phyloP scores from a whole-genome alignment of 2,329 filamentous ascomycete species.

The Raffaelea ambrosiae region DNA sequence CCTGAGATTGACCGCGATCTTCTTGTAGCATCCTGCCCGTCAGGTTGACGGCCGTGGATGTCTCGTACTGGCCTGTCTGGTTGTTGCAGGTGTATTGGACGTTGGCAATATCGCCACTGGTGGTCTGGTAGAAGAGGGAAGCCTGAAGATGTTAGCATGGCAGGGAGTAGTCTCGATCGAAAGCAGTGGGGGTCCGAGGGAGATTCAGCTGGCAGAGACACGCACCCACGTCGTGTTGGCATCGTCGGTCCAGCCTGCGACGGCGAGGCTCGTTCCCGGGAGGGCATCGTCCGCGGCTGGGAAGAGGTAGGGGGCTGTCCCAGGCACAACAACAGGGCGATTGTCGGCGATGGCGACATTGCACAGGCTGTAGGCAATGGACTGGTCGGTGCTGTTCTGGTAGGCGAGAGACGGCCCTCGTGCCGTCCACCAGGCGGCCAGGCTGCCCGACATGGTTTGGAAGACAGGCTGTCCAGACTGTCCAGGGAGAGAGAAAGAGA shows the following conservation, averaged over 20 bases:
- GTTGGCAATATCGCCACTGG: neutral
- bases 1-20: too few relatives aligned
- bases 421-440: constrained; percentile 4
- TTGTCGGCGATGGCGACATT: neutral
- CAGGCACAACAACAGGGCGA: neutral
- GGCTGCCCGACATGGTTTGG: constrained; percentile 6
- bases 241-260: neutral
- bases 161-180: neutral
- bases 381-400: neutral
- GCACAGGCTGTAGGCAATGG: constrained; percentile 7
- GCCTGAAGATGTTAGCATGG: neutral
- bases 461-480: too few relatives aligned
- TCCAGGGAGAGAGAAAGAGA: too few relatives aligned
- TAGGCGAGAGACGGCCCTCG: constrained; percentile 3
- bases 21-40: too few relatives aligned
- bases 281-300: neutral
- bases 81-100: constrained; percentile 1
- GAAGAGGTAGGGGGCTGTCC: neutral
- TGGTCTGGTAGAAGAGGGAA: constrained; percentile 3
- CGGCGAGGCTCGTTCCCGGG: neutral
- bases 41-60: neutral
- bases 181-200: too few relatives aligned
- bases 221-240: neutral
- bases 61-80: constrained; percentile 2
- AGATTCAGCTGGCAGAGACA: too few relatives aligned